Conservation (phyloP, 1,284 basidiomycete species). For the Pisolithus thermaeus region DNA sequence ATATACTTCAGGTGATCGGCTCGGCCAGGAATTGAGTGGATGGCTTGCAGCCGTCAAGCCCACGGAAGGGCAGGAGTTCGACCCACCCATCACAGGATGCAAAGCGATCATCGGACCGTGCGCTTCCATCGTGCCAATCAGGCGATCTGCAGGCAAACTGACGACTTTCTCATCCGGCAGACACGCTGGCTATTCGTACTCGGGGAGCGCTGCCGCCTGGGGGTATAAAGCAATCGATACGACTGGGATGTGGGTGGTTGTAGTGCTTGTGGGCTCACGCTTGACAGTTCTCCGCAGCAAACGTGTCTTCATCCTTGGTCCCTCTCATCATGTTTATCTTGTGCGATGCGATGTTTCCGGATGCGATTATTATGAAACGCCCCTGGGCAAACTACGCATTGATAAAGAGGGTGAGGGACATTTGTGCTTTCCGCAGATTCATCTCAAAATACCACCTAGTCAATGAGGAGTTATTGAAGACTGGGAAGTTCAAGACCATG, state of each 20-base stretch:
- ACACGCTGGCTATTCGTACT: constrained; percentile 95
- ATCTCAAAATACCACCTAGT: constrained; percentile 37
- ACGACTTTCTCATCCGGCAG: constrained; percentile 35
- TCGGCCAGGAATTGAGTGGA: constrained; percentile 55
- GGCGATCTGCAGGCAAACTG: constrained; percentile 5
- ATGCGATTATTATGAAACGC: constrained; percentile 78
- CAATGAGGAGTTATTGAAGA: constrained; percentile 60
- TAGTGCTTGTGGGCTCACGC: constrained; percentile 3
- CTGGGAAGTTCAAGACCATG: constrained; percentile 74
- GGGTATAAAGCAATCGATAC: constrained; percentile 89
- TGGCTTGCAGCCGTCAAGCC: constrained; percentile 64
- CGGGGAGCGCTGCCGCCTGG: constrained; percentile 92
- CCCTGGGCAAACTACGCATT: constrained; percentile 77
- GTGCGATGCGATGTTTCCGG: constrained; percentile 81
- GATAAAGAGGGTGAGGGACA: constrained; percentile 64
- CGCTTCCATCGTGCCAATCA: constrained; percentile 24
- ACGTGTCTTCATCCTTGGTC: constrained; percentile 91
- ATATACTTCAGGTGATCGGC: constrained; percentile 41
- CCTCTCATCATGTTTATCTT: constrained; percentile 91
- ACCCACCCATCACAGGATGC: constrained; percentile 66
- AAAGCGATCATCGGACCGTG: constrained; percentile 97
- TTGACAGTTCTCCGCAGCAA: constrained; percentile 48
- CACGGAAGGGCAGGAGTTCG: constrained; percentile 39
- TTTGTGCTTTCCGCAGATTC: not conserved
- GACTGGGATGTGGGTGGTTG: constrained; percentile 60